These are phyloP conservation scores for Tubosaeta sp. DNA, from an alignment of 768 basidiomycete genomes.

Conservation along the genomic window DNA sequence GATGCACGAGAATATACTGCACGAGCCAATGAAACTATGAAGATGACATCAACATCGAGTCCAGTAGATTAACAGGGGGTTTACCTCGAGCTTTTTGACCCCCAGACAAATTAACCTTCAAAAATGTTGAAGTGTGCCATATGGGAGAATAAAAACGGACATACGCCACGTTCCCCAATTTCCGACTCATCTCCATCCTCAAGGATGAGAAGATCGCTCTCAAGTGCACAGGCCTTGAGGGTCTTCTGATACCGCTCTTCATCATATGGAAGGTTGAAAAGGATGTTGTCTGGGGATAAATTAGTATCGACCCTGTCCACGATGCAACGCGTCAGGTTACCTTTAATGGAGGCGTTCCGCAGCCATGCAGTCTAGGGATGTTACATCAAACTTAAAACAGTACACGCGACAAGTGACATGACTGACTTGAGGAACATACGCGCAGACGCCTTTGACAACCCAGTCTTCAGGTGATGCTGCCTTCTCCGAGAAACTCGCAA, in stretches of 20 bases:
- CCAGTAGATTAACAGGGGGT: not conserved
- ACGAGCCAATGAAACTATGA: constrained; percentile 65
- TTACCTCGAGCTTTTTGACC: constrained; percentile 67
- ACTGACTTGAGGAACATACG: constrained; percentile 78
- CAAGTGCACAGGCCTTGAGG: constrained; percentile 70
- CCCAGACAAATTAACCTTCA: constrained; percentile 36
- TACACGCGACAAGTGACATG: constrained; percentile 2
- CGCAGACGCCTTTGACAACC: constrained; percentile 74
- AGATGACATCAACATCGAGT: not conserved
- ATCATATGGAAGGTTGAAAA: constrained; percentile 74
- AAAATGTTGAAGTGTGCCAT: not conserved
- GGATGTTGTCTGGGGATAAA: constrained; percentile 52
- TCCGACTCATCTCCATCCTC: constrained; percentile 88
- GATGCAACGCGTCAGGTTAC: constrained; percentile 3
- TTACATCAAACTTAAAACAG: not conserved
- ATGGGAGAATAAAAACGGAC: not conserved
- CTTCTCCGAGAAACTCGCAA: constrained; percentile 54
- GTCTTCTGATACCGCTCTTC: constrained; percentile 73
- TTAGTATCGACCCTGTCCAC: constrained; percentile 37
- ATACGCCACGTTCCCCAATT: constrained; percentile 81
- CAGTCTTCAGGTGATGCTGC: constrained; percentile 54
- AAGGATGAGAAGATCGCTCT: constrained; percentile 72
- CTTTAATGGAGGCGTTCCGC: constrained; percentile 56
- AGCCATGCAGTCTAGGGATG: constrained; percentile 55
- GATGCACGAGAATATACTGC: constrained; percentile 89